Base-by-base conservation (phyloP, 2,329 filamentous ascomycete species). In the Aspergillus novoparasiticus region DNA sequence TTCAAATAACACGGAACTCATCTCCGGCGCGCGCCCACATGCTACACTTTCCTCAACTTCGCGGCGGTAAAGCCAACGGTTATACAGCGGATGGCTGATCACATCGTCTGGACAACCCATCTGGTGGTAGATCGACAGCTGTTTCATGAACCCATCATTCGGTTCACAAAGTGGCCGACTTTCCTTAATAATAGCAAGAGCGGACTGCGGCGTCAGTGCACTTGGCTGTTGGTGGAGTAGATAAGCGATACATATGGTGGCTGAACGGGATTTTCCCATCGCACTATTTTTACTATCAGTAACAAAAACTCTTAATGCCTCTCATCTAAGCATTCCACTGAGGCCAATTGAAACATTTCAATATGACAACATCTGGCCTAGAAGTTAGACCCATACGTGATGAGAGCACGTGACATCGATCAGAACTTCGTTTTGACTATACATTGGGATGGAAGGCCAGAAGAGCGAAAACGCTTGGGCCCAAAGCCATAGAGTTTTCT, bases 211-310 rank as follows among this genome's bases (percentile, higher is more conserved):
- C 68, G 80, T 82, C 69, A 85, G 79, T 69, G 87, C 84, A 69
- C 85, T 86, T 78, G 86, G 89, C 67, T 79, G 71, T 58, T 66
- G 71, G 67, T 85, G 83, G 77, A 98, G 90, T 57, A 98, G 83
- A 78, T 94, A 98, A 65, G 95, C 94, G 62, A 96, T 86, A 60
- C 92, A 86, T 68, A 92, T 87, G 36, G 93, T 90, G 68, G 94
- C 91, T 55, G 94, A 98, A 63, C 95, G 91, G 39, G 94, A 97
- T 80, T 96, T 96, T 59, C 95, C 95, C 89, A 97, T 97, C 26
- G 93, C 94, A 84, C 95, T 97, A 57, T 80, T 50, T 28, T 50
- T 28, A 26, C 12, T 26, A 56, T 66, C 53, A 67, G 63, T 46
- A 30, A 58, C 19, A 12, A 34, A 21, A n/a, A 16, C n/a, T 12